These are phyloP conservation scores for Mangifera indica DNA, from an alignment of 345 rosid species.

Conservation along the genomic window DNA sequence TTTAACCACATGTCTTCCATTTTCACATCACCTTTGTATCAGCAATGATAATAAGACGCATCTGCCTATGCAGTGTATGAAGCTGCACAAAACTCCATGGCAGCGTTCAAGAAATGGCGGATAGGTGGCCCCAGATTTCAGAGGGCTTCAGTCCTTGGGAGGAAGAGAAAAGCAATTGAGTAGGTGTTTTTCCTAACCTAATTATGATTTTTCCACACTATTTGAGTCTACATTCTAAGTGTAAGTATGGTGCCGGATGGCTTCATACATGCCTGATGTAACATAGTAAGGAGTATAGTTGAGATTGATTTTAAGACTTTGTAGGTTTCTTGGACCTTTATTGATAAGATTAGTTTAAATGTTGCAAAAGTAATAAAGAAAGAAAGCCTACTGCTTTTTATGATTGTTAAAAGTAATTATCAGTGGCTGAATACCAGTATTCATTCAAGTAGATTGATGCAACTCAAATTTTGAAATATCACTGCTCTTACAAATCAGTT, in stretches of 20 bases:
- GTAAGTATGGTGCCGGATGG: not conserved
- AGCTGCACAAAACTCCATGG: slow-evolving; percentile 77
- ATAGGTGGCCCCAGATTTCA: slow-evolving; percentile 83
- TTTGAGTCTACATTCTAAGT: too few species aligned
- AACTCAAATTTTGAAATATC: too few species aligned
- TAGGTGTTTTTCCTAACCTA: slow-evolving; percentile 22
- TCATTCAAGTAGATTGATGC: too few species aligned
- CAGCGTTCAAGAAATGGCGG: slow-evolving; percentile 76
- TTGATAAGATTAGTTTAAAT: not conserved
- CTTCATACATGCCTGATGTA: not conserved
- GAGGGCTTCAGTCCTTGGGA: slow-evolving; percentile 84
- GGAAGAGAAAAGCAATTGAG: slow-evolving; percentile 62
- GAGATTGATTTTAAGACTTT: not conserved
- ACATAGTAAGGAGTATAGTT: not conserved
- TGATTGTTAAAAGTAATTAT: not conserved
- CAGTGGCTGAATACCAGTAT: not conserved
- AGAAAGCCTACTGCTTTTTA: not conserved
- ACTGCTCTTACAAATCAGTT: too few species aligned
- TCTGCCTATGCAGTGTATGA: slow-evolving; percentile 53
- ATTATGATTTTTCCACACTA: not conserved
- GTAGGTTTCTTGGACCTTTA: not conserved
- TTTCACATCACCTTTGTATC: not conserved
- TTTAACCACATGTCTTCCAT: slow-evolving; percentile 8
- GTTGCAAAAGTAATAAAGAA: slow-evolving; percentile 5
- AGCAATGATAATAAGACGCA: not conserved